Evolutionary conservation across 2,329 filamentous ascomycete species (phyloP).

Genomic region (Diaporthe helianthi): DNA sequence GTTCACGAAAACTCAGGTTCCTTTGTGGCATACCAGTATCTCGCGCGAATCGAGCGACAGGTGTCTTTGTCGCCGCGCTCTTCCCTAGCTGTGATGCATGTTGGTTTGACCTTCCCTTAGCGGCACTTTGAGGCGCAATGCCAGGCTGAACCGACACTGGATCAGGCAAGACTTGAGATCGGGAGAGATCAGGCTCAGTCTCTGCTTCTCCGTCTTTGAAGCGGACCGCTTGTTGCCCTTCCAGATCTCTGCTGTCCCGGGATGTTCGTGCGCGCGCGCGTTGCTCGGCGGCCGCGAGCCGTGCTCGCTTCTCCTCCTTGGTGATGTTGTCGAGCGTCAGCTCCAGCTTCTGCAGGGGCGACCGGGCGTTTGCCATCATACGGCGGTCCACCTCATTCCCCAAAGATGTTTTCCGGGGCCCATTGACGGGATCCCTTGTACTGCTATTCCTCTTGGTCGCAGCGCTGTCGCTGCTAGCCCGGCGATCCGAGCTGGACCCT

Average conservation of each 20-base stretch:
- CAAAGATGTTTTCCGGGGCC: slow-evolving; percentile 47
- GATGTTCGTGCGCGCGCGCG: slow-evolving; percentile 69
- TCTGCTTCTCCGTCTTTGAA: slow-evolving; percentile 42
- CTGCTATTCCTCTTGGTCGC: slow-evolving; percentile 39
- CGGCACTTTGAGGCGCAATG: slow-evolving; percentile 37
- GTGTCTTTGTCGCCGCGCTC: slow-evolving; percentile 38
- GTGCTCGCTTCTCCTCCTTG: slow-evolving; percentile 92
- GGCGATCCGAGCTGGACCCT: slow-evolving; percentile 34
- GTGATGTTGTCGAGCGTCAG: slow-evolving; percentile 89
- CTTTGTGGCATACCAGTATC: slow-evolving; percentile 55
- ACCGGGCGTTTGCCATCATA: slow-evolving; percentile 80
- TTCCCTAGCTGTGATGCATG: slow-evolving; percentile 41
- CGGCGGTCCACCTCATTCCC: slow-evolving; percentile 52
- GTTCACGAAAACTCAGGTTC: slow-evolving; percentile 67
- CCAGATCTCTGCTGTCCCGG: slow-evolving; percentile 35
- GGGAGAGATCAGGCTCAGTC: slow-evolving; percentile 38
- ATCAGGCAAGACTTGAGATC: slow-evolving; percentile 36
- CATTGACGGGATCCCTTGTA: slow-evolving; percentile 41
- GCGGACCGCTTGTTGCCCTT: slow-evolving; percentile 43
- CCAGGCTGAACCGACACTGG: slow-evolving; percentile 40
- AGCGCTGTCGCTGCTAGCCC: slow-evolving; percentile 38
- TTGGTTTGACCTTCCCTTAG: slow-evolving; percentile 39
- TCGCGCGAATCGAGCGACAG: slow-evolving; percentile 37
- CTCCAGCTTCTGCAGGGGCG: slow-evolving; percentile 92
- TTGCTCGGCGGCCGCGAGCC: slow-evolving; percentile 82